Conservation (phyloP, 768 basidiomycete genomes). For the Postia placenta region DNA sequence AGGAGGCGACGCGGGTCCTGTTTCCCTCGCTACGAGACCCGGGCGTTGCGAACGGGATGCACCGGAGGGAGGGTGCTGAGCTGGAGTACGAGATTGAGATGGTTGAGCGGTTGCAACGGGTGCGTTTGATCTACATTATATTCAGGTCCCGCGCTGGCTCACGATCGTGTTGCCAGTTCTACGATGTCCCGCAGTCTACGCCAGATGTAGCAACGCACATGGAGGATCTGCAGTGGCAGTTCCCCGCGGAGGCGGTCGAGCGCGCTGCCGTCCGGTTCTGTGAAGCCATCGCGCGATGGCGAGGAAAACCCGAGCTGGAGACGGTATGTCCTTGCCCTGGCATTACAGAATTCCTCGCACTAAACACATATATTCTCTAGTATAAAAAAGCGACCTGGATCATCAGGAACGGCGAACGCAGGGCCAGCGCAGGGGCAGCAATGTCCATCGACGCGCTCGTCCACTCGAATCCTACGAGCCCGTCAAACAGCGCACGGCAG, state of each 20-base stretch:
- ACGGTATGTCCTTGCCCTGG: slow-evolving; percentile 36
- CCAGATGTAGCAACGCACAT: slow-evolving; percentile 76
- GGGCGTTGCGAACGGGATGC: slow-evolving; percentile 28
- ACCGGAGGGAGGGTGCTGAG: slow-evolving; percentile 45
- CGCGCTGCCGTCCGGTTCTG: slow-evolving; percentile 73
- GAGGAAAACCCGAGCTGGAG: slow-evolving; percentile 81
- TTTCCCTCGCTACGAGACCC: slow-evolving; percentile 44
- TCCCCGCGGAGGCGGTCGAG: slow-evolving; percentile 78
- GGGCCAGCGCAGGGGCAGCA: slow-evolving; percentile 25
- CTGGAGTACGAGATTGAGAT: slow-evolving; percentile 73
- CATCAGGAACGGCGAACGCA: slow-evolving; percentile 35
- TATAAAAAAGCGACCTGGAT: slow-evolving; percentile 26
- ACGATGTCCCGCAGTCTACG: slow-evolving; percentile 63
- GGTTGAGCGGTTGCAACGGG: slow-evolving; percentile 62
- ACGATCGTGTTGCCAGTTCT: slow-evolving; percentile 48
- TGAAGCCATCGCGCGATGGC: slow-evolving; percentile 77
- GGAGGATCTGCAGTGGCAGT: slow-evolving; percentile 73
- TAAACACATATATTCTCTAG: slow-evolving; percentile 7
- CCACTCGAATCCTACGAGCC: slow-evolving; percentile 65
- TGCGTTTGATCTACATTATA: slow-evolving; percentile 29
- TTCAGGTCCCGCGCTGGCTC: slow-evolving; percentile 1
- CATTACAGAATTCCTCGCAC: not conserved
- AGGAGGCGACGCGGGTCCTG: slow-evolving; percentile 60
- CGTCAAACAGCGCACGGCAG: slow-evolving; percentile 18
- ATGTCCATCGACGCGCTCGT: slow-evolving; percentile 64